A percentile compares a stretch with the other conserved stretches of the same genome.
These are phyloP conservation scores for Coniophora puteana DNA, from an alignment of 1,284 basidiomycete species.

Conservation along the genomic window DNA sequence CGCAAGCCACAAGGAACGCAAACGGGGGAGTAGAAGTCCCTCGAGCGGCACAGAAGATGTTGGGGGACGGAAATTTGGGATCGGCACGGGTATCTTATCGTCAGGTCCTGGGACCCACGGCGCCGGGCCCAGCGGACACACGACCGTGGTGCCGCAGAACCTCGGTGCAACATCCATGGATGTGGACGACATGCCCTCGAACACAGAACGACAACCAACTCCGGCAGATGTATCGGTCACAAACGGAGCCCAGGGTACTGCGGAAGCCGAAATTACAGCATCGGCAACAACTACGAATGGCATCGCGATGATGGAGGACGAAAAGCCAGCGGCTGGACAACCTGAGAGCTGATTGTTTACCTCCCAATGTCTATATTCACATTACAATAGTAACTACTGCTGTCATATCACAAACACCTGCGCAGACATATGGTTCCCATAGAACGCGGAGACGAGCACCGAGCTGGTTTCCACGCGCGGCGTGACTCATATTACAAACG, in stretches of 20 bases:
- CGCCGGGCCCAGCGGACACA: constrained; percentile 69
- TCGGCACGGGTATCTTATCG: constrained; percentile 66
- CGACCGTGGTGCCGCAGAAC: constrained; percentile 37
- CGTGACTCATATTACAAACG: too few relatives aligned
- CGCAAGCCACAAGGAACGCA: constrained; percentile 49
- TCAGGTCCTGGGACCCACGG: constrained; percentile 58
- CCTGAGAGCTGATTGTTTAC: too few relatives aligned
- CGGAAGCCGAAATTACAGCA: constrained; percentile 9
- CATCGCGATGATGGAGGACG: constrained; percentile 19
- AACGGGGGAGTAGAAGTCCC: constrained; percentile 36
- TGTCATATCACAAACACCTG: too few relatives aligned
- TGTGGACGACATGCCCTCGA: constrained; percentile 35
- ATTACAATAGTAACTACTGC: too few relatives aligned
- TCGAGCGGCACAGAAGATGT: constrained; percentile 34
- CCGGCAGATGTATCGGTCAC: constrained; percentile 20
- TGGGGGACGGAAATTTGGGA: constrained; percentile 56
- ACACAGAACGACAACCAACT: constrained; percentile 20
- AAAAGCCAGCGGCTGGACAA: constrained; percentile 7
- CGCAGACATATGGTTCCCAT: too few relatives aligned
- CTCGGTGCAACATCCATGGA: constrained; percentile 46
- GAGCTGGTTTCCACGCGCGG: too few relatives aligned
- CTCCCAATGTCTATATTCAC: too few relatives aligned
- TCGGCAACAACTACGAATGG: constrained; percentile 19
- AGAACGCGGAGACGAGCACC: too few relatives aligned
- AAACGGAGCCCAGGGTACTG: constrained; percentile 7